Evolutionary conservation across 371 early-diverging fungal genomes (phyloP).

Genomic region (Actinomucor elegans): DNA sequence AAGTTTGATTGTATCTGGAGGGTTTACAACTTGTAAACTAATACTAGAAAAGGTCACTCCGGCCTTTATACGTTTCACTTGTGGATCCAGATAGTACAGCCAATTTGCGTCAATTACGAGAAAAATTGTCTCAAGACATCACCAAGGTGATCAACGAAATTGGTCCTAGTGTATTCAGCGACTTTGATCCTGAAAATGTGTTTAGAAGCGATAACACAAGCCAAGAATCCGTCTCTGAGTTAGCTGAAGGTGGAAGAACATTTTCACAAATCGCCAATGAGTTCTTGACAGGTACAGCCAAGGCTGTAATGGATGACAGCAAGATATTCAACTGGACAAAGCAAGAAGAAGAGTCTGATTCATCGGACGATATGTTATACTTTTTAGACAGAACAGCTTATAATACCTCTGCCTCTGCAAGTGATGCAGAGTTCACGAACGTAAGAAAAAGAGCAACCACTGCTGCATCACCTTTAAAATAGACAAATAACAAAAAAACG

Average conservation of each 20-base stretch:
- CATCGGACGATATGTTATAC: slow-evolving; percentile 20
- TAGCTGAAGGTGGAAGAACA: slow-evolving; percentile 34
- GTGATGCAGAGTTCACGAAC: slow-evolving; percentile 20
- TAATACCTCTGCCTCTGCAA: slow-evolving; percentile 16
- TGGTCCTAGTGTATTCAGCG: slow-evolving; percentile 83
- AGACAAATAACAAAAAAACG: too few species aligned
- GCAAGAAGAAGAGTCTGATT: slow-evolving; percentile 21
- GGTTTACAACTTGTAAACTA: not conserved
- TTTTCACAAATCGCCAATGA: slow-evolving; percentile 39
- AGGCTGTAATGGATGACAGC: slow-evolving; percentile 54
- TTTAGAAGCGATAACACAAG: slow-evolving; percentile 27
- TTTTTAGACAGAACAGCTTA: slow-evolving; percentile 16
- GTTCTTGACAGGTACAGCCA: slow-evolving; percentile 40
- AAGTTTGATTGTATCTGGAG: slow-evolving; percentile 1
- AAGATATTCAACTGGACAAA: slow-evolving; percentile 60
- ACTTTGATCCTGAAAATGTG: slow-evolving; percentile 63
- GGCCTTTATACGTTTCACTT: slow-evolving; percentile 80
- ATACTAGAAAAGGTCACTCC: slow-evolving; percentile 59
- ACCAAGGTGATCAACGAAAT: slow-evolving; percentile 82
- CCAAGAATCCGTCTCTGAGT: slow-evolving; percentile 31
- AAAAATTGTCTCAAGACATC: slow-evolving; percentile 75
- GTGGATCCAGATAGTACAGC: slow-evolving; percentile 60
- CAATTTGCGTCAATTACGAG: slow-evolving; percentile 64
- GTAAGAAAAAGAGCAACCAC: not conserved
- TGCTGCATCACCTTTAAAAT: too few species aligned